Evolutionary conservation across 2,329 filamentous ascomycete species (phyloP).

Genomic region (Beauveria sp.): DNA sequence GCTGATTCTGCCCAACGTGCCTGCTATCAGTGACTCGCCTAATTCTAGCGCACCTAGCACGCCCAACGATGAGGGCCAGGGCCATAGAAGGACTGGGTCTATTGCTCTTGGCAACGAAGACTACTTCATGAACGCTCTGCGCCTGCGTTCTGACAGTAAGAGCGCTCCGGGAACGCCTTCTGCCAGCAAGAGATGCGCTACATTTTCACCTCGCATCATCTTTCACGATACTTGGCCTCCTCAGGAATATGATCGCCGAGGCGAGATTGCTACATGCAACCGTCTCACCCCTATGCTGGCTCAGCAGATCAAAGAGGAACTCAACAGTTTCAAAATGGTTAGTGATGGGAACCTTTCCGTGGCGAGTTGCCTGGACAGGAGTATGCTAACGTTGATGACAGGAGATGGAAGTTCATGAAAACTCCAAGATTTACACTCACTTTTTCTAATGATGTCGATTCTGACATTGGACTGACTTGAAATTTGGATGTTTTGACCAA

Average conservation of each 20-base stretch:
- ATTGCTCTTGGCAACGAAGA: conserved; percentile 76
- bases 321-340: conserved; percentile 97
- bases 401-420: conserved; percentile 99
- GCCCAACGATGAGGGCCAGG: conserved; percentile 66
- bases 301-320: conserved; percentile 98
- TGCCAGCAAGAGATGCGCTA: conserved; percentile 56
- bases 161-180: conserved; percentile 75
- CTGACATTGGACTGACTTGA: background rate
- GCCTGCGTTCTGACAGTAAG: conserved; percentile 67
- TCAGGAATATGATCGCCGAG: conserved; percentile 90
- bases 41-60: conserved; percentile 83
- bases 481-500: conserved; percentile 7
- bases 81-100: conserved; percentile 59
- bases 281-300: conserved; percentile 92
- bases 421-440: conserved; percentile 98
- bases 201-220: conserved; percentile 86
- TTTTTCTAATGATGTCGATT: conserved; percentile 71
- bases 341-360: background rate
- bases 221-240: conserved; percentile 96
- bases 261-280: conserved; percentile 96
- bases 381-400: conserved; percentile 39
- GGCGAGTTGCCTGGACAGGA: background rate
- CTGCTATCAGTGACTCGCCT: conserved; percentile 66
- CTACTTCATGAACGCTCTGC: conserved; percentile 76
- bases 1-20: conserved; percentile 53